Evolutionary conservation across 116 monocot species (phyloP), one percentile per base, ranked within the genome.

Genomic region (Cymodocea nodosa): DNA sequence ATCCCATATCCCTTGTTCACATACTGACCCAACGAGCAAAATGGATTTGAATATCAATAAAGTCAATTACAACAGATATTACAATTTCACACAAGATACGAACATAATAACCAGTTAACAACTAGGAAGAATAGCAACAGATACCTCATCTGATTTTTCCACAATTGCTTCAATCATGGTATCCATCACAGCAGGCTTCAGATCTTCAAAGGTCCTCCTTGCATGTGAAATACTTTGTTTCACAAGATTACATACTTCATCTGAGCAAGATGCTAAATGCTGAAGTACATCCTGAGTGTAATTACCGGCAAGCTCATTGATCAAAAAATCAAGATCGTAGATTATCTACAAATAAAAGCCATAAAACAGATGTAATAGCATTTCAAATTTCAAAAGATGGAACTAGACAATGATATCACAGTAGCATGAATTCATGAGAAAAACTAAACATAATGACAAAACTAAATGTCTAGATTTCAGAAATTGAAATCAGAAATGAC

Each of bases 141-240:
- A 35, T 78, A 91, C 97, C 97, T 97, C 91, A 50, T 84, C 71
- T 66, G 85, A 87, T 65, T 80, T 90, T 65, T 88, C 85, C 16
- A 85, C 85, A 70, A 88, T 79, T 23, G 73, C 61, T 50, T 89
- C 91, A 69, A 82, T 80, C 73, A 91, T 85, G 4, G 79, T 69
- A 53, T 87, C 84, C 70, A 87, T 70, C 54, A 98, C 14, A 18
- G 73, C 35, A 64, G 92, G 88, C 63, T 76, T 35, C 51, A 76
- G 64, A 56, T 77, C 78, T 62, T 80, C 70, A 54, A 98, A 73
- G 24, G 78, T 68, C 68, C 76, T 73, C 64, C 68, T 65, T 76
- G 75, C 81, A 66, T 88, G 87, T 36, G 77, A 52, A 73, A 91
- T 70, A 68, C 97, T 91, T 66, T 81, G 78, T 70, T 82, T 78